phyloP scores from a whole-genome alignment of 129 eudicot species.

The Lonicera japonica region DNA sequence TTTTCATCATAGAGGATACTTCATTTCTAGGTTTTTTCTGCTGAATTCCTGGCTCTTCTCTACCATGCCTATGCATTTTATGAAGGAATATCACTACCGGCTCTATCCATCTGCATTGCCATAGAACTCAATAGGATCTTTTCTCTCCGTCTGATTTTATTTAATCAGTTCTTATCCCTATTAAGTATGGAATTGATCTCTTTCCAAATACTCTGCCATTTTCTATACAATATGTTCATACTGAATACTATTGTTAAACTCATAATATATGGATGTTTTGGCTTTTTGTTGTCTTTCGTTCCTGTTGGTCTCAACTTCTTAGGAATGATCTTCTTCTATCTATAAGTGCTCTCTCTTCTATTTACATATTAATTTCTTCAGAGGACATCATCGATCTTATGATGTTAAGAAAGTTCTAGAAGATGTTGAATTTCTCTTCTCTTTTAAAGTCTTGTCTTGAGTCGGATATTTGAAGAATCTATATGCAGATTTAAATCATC shows the following conservation, averaged over 20 bases:
- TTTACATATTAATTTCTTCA: too few relatives aligned
- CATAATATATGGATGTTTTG: too few relatives aligned
- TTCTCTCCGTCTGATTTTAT: too few relatives aligned
- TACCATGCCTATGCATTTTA: conserved; percentile 20
- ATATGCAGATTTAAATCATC: too few relatives aligned
- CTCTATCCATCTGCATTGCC: conserved; percentile 36
- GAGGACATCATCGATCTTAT: too few relatives aligned
- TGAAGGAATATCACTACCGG: conserved; percentile 23
- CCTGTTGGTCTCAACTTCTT: conserved; percentile 22
- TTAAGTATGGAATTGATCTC: conserved; percentile 32
- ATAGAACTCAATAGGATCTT: conserved; percentile 15
- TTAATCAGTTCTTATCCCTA: too few relatives aligned
- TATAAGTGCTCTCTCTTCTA: conserved; percentile 14
- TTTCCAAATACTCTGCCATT: conserved; percentile 23
- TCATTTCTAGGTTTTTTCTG: conserved; percentile 25
- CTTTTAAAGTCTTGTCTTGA: background rate
- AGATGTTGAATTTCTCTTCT: conserved; percentile 1
- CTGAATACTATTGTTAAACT: too few relatives aligned
- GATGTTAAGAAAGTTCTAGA: background rate
- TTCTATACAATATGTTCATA: conserved; percentile 28
- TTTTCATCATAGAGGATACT: conserved; percentile 25
- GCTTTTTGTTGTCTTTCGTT: conserved; percentile 15
- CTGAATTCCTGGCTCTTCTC: conserved; percentile 21
- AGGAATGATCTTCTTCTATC: conserved; percentile 12
- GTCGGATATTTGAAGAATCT: background rate